A percentile compares a stretch with the other conserved stretches of the same genome.
Conservation (phyloP, 352 stramenopile species). For the Poterioochromonas sp. region DNA sequence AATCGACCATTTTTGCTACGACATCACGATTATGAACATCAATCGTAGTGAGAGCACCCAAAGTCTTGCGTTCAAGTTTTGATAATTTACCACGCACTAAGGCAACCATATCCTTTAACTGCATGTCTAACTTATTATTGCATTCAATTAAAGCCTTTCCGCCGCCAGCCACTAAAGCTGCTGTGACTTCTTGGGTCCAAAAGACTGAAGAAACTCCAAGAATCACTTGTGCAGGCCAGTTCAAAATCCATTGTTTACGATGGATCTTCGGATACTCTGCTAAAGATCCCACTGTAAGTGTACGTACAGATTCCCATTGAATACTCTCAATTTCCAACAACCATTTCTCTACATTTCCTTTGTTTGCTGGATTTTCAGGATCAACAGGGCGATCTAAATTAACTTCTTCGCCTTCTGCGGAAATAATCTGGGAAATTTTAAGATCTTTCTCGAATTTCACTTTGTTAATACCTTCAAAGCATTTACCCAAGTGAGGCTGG, state of each 20-base stretch:
- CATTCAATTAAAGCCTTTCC: conserved; percentile 63
- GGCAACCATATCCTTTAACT: conserved; percentile 76
- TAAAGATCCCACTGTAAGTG: conserved; percentile 73
- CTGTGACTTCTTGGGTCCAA: conserved; percentile 82
- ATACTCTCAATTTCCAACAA: conserved; percentile 75
- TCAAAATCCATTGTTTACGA: conserved; percentile 76
- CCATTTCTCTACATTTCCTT: conserved; percentile 88
- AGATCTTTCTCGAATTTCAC: conserved; percentile 79
- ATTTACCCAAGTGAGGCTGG: conserved; percentile 70
- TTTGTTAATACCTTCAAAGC: conserved; percentile 69
- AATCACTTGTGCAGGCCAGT: conserved; percentile 85
- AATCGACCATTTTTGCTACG: conserved; percentile 78
- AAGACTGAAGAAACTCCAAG: conserved; percentile 79
- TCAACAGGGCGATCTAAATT: conserved; percentile 67
- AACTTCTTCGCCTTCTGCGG: conserved; percentile 76
- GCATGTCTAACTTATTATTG: conserved; percentile 64
- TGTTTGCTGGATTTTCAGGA: conserved; percentile 77
- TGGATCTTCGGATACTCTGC: conserved; percentile 60
- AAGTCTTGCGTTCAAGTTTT: conserved; percentile 77
- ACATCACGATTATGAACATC: conserved; percentile 82
- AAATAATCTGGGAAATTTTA: conserved; percentile 85
- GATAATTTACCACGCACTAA: conserved; percentile 76
- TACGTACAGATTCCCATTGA: conserved; percentile 78
- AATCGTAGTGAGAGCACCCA: conserved; percentile 79
- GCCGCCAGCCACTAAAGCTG: conserved; percentile 61